A percentile compares a stretch with the other conserved stretches of the same genome.
Evolutionary conservation across 495 filamentous ascomycete species (phyloP).

Genomic region (Aspergillus sclerotioniger): DNA sequence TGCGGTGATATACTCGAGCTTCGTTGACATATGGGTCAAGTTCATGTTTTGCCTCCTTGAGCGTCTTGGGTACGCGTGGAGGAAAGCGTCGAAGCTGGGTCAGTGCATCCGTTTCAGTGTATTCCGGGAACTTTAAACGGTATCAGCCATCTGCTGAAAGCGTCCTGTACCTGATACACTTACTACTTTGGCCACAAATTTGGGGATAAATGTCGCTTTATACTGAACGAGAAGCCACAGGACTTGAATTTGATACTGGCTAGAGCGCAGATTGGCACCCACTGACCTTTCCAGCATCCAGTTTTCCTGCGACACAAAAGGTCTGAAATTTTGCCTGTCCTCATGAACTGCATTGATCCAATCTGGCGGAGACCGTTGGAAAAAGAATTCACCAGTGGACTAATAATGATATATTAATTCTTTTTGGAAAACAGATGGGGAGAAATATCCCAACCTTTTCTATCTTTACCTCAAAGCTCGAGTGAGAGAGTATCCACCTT

Average conservation of each 20-base stretch:
- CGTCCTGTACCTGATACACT: background rate
- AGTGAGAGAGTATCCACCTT: no score
- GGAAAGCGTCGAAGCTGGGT: no score
- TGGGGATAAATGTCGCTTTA: background rate
- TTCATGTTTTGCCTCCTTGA: constrained; percentile 3
- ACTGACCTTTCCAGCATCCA: constrained; percentile 2
- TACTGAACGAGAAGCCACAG: constrained; percentile 4
- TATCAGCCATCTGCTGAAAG: background rate
- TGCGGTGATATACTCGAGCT: constrained; percentile 4
- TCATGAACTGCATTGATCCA: background rate
- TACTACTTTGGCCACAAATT: background rate
- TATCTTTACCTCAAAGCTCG: no score
- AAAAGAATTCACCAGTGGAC: background rate
- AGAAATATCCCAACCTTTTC: no score
- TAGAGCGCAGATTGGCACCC: constrained; percentile 5
- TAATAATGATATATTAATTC: no score
- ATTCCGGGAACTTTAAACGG: no score
- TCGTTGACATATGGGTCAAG: background rate
- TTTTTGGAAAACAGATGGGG: no score
- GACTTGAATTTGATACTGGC: constrained; percentile 1
- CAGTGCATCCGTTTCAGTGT: no score
- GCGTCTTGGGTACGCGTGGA: background rate
- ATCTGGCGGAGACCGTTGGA: background rate
- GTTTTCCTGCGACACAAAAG: background rate
- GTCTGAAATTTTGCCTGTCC: background rate